Base-by-base conservation (phyloP, 2,329 filamentous ascomycete species). In the Hymenoscyphus linearis region DNA sequence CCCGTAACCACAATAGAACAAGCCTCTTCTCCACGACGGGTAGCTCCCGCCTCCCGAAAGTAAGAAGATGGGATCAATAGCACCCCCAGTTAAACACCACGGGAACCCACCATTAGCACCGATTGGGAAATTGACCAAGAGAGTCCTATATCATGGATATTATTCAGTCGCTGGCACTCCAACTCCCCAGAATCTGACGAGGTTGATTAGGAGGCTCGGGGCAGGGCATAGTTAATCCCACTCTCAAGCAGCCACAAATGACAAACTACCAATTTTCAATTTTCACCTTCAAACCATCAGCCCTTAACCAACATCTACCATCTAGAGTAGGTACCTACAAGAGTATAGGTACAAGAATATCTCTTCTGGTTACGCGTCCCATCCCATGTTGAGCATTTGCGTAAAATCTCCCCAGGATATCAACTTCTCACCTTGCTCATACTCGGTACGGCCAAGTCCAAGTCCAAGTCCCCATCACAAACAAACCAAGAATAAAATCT, bases 401-500 rank as follows among this genome's bases (percentile, higher is more conserved):
- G 26, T 27, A 27, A 52, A 27, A 13, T 5, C 13, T 27, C 2
- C 22, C 31, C n/a, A 47, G 26, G 25, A 25, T 37, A 25, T 47
- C 12, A 13, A 44, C 22, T 57, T 14, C n/a, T 27, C 27, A 16
- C n/a, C 22, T n/a, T n/a, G n/a, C 4, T 52, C 37, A 26, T 18
- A 14, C 22, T 40, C 26, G 31, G 12, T 4, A 16, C 16, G 44
- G 10, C 22, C 25, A 6, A 14, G 2, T 9, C 44, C 14, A 7
- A 7, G 13, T 26, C 13, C 14, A 40, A 40, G 37, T 7, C 25
- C 34, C 37, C 9, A 18, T 18, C 22, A 26, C 16, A n/a, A 13
- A 44, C 16, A 18, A n/a, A n/a, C 55, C 55, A 50, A 7, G 40
- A 50, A 50, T 9, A 22, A 57, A 50, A 37, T 50, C 55, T 57